Base-by-base conservation (phyloP, 768 basidiomycete species). In the Pilatotrama ljubarskyi region DNA sequence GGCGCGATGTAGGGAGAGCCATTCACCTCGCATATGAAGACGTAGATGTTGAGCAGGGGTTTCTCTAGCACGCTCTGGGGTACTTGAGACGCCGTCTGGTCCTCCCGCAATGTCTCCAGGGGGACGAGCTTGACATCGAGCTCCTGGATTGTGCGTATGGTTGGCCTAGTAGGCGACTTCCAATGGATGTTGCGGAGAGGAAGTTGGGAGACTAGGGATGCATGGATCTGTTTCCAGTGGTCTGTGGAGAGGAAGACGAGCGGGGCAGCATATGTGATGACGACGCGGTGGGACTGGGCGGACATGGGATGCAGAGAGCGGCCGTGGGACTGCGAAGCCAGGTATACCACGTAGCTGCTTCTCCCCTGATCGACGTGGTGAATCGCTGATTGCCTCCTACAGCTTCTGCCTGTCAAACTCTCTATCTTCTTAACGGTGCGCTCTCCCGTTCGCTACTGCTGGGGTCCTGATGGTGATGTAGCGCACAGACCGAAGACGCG, bases 161-260 rank as follows among this genome's bases (percentile, higher is more conserved):
- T 84, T 5, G 88, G 80, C 42, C 88, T 80, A 2, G 86, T 83
- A 4, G 82, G 68, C 17, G 90, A 82, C 72, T 91, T 95, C 95
- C 97, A 98, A 73, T 98, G 93, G 25, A 98, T 82, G 74, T 89
- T 95, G 51, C 88, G 85, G 53, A 99, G 78, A 0, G 97, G 97
- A 6, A 92, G 74, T 65, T 90, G 91, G 1, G 84, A 81, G n/a
- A 78, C 72, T 35, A 94, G 75, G 3, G 88, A 83, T 17, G 77
- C 73, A 61, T 84, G 78, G 25, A 91, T 80, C 69, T 90, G 87
- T 59, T 77, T 81, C 86, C 91, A 93, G 68, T 81, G 85, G 38
- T 85, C 83, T 1, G 92, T 90, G 7, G 84, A 77, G 22, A 89
- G 77, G 66, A 88, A 86, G 35, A 82, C 71, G 18, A 80, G 80